These are phyloP conservation scores for Candida ipomoeae DNA, from an alignment of 805 yeast genomes.

Conservation along the genomic window DNA sequence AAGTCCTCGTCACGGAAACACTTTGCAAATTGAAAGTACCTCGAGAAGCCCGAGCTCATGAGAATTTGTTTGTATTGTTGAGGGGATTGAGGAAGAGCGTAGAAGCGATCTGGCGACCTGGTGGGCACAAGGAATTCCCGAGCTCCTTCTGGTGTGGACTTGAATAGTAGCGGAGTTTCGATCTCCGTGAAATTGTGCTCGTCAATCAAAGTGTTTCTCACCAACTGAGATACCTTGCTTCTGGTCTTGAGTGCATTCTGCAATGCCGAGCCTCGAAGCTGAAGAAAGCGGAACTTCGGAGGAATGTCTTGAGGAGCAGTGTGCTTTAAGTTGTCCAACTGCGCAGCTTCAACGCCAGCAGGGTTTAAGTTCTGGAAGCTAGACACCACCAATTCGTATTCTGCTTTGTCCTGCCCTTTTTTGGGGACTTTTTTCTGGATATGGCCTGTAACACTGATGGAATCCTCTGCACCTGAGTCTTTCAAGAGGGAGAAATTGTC, in stretches of 20 bases:
- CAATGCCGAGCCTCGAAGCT: conserved; percentile 57
- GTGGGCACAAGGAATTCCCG: conserved; percentile 94
- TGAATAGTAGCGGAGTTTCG: conserved; percentile 90
- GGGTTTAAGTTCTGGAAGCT: conserved; percentile 55
- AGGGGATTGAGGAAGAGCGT: conserved; percentile 96
- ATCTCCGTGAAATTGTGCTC: conserved; percentile 63
- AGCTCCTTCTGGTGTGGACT: conserved; percentile 98
- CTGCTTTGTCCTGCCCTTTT: conserved; percentile 8
- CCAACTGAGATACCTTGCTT: conserved; percentile 47
- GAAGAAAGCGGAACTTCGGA: conserved; percentile 75
- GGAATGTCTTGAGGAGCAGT: conserved; percentile 57
- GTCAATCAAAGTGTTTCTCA: conserved; percentile 39
- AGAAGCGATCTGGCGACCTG: conserved; percentile 54
- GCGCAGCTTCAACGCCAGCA: conserved; percentile 62
- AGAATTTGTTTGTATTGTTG: conserved; percentile 94
- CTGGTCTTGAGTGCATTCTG: conserved; percentile 57
- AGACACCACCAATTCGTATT: conserved; percentile 58
- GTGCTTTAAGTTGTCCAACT: conserved; percentile 57
- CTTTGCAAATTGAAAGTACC: conserved; percentile 85
- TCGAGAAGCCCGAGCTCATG: conserved; percentile 88
- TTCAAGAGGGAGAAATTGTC: conserved; percentile 38
- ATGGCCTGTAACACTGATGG: conserved; percentile 61
- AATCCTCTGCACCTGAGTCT: conserved; percentile 65
- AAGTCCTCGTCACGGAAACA: conserved; percentile 97
- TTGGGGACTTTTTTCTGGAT: conserved; percentile 32